These are phyloP conservation scores for Diplodia scrobiculata DNA, from an alignment of 2,329 filamentous ascomycete species.

Conservation along the genomic window DNA sequence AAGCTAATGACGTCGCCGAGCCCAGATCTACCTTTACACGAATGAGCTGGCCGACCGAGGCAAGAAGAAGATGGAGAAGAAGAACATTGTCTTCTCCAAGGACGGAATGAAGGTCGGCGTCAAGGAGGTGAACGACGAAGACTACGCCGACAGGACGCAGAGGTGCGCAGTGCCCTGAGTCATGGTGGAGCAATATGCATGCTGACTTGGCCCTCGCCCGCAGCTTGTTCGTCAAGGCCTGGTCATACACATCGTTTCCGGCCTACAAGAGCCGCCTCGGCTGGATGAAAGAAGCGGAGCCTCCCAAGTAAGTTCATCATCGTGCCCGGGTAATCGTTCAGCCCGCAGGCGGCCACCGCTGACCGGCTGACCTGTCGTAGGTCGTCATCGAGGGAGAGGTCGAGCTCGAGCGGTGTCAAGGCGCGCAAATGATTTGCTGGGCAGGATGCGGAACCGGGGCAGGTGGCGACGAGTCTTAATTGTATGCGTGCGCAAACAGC, in stretches of 20 bases:
- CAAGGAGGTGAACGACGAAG: slow-evolving; percentile 67
- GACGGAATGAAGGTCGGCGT: slow-evolving; percentile 73
- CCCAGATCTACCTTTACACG: slow-evolving; percentile 66
- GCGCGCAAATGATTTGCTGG: slow-evolving; percentile 1
- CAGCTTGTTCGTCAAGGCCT: slow-evolving; percentile 54
- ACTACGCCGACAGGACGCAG: slow-evolving; percentile 74
- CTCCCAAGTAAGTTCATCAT: neutral
- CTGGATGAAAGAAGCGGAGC: slow-evolving; percentile 34
- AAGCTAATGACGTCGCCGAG: slow-evolving; percentile 6
- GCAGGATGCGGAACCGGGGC: neutral
- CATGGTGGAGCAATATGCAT: slow-evolving; percentile 17
- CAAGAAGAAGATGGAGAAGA: slow-evolving; percentile 70
- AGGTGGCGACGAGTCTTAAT: slow-evolving; percentile 3
- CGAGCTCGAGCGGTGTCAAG: slow-evolving; percentile 13
- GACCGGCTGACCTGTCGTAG: neutral
- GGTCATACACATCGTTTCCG: slow-evolving; percentile 47
- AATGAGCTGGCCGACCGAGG: slow-evolving; percentile 67
- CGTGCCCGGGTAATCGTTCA: neutral
- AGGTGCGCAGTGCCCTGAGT: slow-evolving; percentile 40
- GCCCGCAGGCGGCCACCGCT: neutral
- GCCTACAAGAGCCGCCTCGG: slow-evolving; percentile 43
- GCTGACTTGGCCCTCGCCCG: slow-evolving; percentile 17
- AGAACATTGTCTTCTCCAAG: slow-evolving; percentile 74
- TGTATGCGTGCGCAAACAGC: slow-evolving; percentile 22
- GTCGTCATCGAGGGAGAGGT: neutral